These are phyloP conservation scores for Lachancea meyersii DNA, from an alignment of 805 yeast species.

Conservation along the genomic window DNA sequence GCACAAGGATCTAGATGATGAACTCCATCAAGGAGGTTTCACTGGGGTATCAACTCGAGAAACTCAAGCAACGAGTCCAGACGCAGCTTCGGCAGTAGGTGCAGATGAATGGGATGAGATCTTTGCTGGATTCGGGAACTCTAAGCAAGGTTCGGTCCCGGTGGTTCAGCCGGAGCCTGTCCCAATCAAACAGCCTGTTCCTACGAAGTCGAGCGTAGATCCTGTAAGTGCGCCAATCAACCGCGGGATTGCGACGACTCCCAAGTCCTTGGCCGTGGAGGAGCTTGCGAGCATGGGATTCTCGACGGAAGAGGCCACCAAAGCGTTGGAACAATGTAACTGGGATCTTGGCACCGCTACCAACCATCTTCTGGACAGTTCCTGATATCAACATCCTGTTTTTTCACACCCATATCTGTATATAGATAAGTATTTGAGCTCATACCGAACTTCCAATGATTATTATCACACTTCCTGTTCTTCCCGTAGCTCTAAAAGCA, in stretches of 20 bases:
- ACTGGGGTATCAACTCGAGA: constrained; percentile 14
- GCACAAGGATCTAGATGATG: constrained; percentile 23
- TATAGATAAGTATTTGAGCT: neutral
- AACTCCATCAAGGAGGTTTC: constrained; percentile 22
- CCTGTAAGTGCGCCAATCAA: constrained; percentile 12
- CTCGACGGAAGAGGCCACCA: constrained; percentile 52
- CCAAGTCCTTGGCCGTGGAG: constrained; percentile 54
- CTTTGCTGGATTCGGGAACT: constrained; percentile 76
- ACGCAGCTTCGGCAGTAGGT: constrained; percentile 24
- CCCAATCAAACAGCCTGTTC: constrained; percentile 16
- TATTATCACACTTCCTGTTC: no score
- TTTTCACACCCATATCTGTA: neutral
- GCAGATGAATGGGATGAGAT: constrained; percentile 91
- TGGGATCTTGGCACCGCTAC: constrained; percentile 88
- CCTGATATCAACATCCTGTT: constrained; percentile 30
- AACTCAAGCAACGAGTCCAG: constrained; percentile 5
- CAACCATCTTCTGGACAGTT: constrained; percentile 69
- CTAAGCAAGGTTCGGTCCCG: constrained; percentile 7
- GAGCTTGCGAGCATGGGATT: constrained; percentile 92
- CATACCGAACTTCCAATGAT: no score
- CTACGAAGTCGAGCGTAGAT: constrained; percentile 4
- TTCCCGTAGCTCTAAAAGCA: constrained; percentile 24
- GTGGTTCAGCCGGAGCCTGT: constrained; percentile 8
- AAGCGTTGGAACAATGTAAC: constrained; percentile 60
- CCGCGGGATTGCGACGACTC: constrained; percentile 38